Conservation (phyloP, 768 basidiomycete species). For the Auricularia sp. region DNA sequence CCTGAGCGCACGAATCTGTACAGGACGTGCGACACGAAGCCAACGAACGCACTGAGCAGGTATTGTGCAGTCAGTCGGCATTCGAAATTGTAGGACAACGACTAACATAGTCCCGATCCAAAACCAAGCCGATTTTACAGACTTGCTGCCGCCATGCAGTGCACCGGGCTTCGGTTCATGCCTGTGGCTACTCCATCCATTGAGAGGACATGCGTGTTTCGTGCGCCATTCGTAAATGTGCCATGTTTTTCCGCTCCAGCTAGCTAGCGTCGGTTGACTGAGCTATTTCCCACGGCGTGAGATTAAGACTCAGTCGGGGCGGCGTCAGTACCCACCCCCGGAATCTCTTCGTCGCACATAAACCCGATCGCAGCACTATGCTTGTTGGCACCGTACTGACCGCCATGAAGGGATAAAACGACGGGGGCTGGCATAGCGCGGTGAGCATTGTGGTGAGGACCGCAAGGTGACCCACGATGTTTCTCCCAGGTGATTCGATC, state of each 20-base stretch:
- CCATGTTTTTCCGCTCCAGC: too few species aligned
- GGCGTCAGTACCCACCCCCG: background rate
- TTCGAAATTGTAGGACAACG: background rate
- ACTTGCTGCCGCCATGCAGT: background rate
- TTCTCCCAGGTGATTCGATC: background rate
- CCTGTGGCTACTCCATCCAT: too few species aligned
- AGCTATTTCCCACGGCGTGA: too few species aligned
- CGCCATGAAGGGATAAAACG: background rate
- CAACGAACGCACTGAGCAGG: background rate
- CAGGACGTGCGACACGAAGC: background rate
- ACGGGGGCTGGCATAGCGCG: background rate
- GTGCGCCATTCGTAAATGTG: too few species aligned
- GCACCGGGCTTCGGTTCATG: too few species aligned
- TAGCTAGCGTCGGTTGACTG: too few species aligned
- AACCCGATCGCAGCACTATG: background rate
- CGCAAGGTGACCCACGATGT: background rate
- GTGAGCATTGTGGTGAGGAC: too few species aligned
- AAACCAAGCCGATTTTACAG: background rate
- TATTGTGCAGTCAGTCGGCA: background rate
- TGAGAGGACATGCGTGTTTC: too few species aligned
- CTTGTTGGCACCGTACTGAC: background rate
- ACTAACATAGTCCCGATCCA: background rate
- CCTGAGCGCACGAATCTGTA: background rate
- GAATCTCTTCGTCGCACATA: background rate
- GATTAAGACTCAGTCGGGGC: too few species aligned